Evolutionary conservation across 371 early-diverging fungal species (phyloP).

Genomic region (Nematocida ironsii): DNA sequence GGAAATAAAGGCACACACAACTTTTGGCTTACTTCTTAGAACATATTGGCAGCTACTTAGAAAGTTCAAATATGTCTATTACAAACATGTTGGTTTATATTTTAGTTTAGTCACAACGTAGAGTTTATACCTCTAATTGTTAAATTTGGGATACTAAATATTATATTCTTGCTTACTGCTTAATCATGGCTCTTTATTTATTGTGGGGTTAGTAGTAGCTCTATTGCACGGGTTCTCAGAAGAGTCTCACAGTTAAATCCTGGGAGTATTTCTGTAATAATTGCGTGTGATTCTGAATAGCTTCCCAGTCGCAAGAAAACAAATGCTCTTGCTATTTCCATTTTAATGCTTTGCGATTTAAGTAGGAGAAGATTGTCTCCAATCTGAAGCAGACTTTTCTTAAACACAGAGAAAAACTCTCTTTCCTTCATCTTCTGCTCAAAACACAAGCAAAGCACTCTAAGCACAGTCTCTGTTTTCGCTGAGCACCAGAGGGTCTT

Average conservation of each 20-base stretch:
- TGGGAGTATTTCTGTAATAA: conserved; percentile 30
- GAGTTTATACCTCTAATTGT: neutral
- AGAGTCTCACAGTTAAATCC: conserved; percentile 36
- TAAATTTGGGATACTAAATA: neutral
- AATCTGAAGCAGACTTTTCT: conserved; percentile 5
- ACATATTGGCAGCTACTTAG: no score
- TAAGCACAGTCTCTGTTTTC: conserved; percentile 26
- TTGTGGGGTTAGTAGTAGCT: conserved; percentile 24
- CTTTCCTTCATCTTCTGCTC: conserved; percentile 26
- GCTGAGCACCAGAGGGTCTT: conserved; percentile 31
- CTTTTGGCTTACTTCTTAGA: no score
- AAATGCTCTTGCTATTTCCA: conserved; percentile 53
- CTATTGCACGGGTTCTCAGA: conserved; percentile 30
- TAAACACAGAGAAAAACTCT: conserved; percentile 34
- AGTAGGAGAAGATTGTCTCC: conserved; percentile 53
- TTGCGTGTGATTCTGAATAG: conserved; percentile 22
- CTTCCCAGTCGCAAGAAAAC: conserved; percentile 38
- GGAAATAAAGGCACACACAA: neutral
- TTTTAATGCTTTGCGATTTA: conserved; percentile 20
- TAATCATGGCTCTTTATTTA: neutral
- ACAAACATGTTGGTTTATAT: no score
- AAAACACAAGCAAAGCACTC: conserved; percentile 48
- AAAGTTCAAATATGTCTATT: no score
- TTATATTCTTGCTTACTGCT: neutral
- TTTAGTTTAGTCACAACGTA: no score